Base-by-base conservation (phyloP, 2,329 filamentous ascomycete genomes). In the Claviceps maximensis region DNA sequence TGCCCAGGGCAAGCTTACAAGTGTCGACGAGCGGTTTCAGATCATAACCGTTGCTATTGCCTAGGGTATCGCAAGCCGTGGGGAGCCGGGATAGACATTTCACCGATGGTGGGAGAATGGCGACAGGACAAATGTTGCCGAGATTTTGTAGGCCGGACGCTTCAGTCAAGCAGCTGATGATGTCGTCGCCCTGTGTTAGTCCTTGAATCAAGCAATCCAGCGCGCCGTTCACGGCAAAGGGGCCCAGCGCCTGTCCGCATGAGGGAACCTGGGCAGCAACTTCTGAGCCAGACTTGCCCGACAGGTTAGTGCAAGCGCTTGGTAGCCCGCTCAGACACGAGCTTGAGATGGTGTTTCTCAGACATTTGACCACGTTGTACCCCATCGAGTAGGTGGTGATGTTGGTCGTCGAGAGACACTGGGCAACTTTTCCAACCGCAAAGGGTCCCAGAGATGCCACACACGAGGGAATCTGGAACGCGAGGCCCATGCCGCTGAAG, bases 21-120 rank as follows among this genome's bases (percentile, higher is more conserved):
- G 42, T 17, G 15, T 3, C 5, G 10, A 45, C 12, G 17, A 45
- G 42, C 19, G 42, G 42, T 17, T 15, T 33, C 12, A 59, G 42
- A 3, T 29, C 33, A 2, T 49, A n/a, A 13, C 52, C 56, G 5
- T 54, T 52, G 50, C 29, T 23, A 21, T 27, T 29, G 3, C 19
- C 27, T 1, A 59, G 51, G n/a, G 19, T 15, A 9, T 12, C 15
- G 44, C 57, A 58, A 3, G 40, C 50, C 2, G 8, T 1, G 1
- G 58, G 54, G 7, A 60, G 50, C 29, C 33, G 17, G 3, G 45
- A 46, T n/a, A 53, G 42, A 47, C 53, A 53, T 19, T 25, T 47
- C 15, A 33, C 17, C 3, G 44, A n/a, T n/a, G 23, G 15, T 19
- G 41, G 4, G 23, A 12, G 21, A 10, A 9, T 12, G 38, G n/a